Base-by-base conservation (phyloP, 768 basidiomycete species). In the Pisolithus orientalis region DNA sequence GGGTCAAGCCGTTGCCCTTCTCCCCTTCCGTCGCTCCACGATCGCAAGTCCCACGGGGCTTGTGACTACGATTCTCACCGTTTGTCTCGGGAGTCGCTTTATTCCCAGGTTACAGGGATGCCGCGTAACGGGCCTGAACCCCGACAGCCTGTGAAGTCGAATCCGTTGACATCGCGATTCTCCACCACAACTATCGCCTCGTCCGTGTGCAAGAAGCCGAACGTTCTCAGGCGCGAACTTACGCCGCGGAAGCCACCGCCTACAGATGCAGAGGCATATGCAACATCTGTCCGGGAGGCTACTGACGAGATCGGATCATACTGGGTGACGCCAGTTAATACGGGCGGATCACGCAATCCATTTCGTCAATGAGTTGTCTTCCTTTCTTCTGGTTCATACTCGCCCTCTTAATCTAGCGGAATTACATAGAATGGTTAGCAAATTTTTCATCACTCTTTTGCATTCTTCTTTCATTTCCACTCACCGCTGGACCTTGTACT, bases 81-180 rank as follows among this genome's bases (percentile, higher is more conserved):
- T 55, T 49, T 77, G 51, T 80, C 80, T 27, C 68, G 67, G n/a
- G 70, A 68, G 16, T 84, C 82, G 42, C 61, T 90, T 38, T 91
- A 84, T 66, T 82, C 86, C 52, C 79, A 85, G 64, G 62, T 82
- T 46, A 90, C 85, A 9, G 87, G 88, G 17, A 61, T 73, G 34
- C 80, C 80, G 55, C 76, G 79, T 31, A 72, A 71, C 27, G 78
- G 73, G 39, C 83, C 88, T 6, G 84, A 88, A 60, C 80, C 86
- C n/a, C 77, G 87, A n/a, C 79, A 84, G 66, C 85, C 87, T 17
- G 74, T 87, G 57, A 78, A 76, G 69, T 71, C 67, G 39, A 70
- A 75, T 29, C 62, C 71, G 32, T 59, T 75, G 52, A 62, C 70
- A 6, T 76, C 78, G 53, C 70, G 79, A 49, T 77, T 79, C 62